Evolutionary conservation across 2,329 filamentous ascomycete genomes (phyloP).

Genomic region (Cyphellophora europaea): DNA sequence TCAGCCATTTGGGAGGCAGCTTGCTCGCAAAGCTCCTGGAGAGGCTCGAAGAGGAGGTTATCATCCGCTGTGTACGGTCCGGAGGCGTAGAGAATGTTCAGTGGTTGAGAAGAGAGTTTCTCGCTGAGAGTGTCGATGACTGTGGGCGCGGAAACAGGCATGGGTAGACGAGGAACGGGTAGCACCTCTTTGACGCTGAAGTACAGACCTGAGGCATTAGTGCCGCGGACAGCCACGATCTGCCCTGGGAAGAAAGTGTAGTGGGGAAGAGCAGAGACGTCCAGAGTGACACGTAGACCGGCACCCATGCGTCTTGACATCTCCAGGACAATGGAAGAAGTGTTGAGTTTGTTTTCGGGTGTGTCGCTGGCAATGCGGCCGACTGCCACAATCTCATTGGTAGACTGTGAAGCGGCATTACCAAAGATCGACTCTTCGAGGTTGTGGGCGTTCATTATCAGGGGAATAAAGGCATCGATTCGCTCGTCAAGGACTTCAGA

Average conservation of each 20-base stretch:
- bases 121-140: conserved; percentile 61
- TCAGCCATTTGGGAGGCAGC: conserved; percentile 70
- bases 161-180: conserved; percentile 62
- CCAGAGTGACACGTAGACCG: conserved; percentile 71
- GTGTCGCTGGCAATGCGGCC: conserved; percentile 86
- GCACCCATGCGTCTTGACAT: conserved; percentile 76
- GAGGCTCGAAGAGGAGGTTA: conserved; percentile 80
- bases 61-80: conserved; percentile 91
- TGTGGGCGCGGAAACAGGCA: conserved; percentile 59
- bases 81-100: conserved; percentile 68
- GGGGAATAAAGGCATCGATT: conserved; percentile 77
- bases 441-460: conserved; percentile 64
- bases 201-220: conserved; percentile 74
- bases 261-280: conserved; percentile 56
- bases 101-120: conserved; percentile 52
- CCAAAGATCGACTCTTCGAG: conserved; percentile 76
- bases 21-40: conserved; percentile 70
- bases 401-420: conserved; percentile 75
- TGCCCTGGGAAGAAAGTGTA: conserved; percentile 93
- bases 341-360: conserved; percentile 75
- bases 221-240: conserved; percentile 77
- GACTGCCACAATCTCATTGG: conserved; percentile 77
- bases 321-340: conserved; percentile 77
- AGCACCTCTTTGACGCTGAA: conserved; percentile 75
- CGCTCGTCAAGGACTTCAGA: conserved; percentile 91